phyloP scores from a whole-genome alignment of 1,284 basidiomycete species.

The Cutaneotrichosporon sp. region DNA sequence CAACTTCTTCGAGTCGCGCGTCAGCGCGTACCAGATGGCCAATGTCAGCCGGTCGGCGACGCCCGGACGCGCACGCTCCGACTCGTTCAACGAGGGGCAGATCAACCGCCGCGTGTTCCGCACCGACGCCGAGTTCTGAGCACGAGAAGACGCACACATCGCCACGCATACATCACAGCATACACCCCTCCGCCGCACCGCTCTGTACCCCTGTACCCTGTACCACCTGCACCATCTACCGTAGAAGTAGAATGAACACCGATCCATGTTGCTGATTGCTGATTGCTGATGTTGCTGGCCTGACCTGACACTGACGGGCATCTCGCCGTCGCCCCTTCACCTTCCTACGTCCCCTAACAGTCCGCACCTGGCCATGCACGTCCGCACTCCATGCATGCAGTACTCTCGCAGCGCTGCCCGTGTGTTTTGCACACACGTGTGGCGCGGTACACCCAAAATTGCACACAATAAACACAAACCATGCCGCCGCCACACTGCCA shows the following conservation, averaged over 20 bases:
- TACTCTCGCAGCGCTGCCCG: no score
- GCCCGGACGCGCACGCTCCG: slow-evolving; percentile 23
- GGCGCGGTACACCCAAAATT: no score
- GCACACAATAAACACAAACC: no score
- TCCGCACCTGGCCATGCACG: no score
- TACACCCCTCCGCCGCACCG: not conserved
- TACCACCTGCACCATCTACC: not conserved
- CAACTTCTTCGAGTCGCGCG: slow-evolving; percentile 53
- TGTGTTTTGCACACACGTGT: no score
- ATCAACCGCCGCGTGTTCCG: slow-evolving; percentile 27
- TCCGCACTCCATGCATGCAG: no score
- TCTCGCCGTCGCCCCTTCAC: no score
- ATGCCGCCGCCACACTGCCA: no score
- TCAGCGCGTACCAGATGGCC: slow-evolving; percentile 49
- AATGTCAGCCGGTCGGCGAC: slow-evolving; percentile 44
- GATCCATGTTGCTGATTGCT: not conserved
- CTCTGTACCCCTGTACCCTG: not conserved
- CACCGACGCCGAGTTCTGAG: slow-evolving; percentile 33
- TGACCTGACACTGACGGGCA: not conserved
- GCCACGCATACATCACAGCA: not conserved
- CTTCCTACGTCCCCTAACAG: no score
- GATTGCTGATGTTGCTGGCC: no score
- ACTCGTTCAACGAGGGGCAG: slow-evolving; percentile 17
- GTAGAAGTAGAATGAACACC: not conserved
- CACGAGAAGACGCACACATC: not conserved